Percentiles rank a stretch among this genome's conserved stretches.
Conservation (phyloP, 2,329 filamentous ascomycete genomes). For the Fusarium sp. region DNA sequence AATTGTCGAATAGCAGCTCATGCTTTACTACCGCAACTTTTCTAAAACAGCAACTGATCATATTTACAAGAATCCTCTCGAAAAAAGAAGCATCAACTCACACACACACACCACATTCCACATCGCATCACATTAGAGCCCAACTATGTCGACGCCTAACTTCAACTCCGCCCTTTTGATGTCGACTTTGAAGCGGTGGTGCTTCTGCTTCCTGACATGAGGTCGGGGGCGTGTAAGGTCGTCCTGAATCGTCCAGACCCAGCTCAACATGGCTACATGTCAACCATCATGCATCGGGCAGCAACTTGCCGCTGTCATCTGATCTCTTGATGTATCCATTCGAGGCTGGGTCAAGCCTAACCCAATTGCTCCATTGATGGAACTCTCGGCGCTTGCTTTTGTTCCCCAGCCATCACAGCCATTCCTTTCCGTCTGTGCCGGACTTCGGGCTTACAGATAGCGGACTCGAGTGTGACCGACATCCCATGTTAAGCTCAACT, state of each 20-base stretch:
- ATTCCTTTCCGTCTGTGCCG: conserved; percentile 20
- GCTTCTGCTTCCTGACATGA: background rate
- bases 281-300: conserved; percentile 25
- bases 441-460: conserved; percentile 4
- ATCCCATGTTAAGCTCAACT: conserved; percentile 21
- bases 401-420: background rate
- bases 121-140: conserved; percentile 9
- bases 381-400: conserved; percentile 3
- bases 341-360: conserved; percentile 1
- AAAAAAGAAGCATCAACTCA: conserved; percentile 9
- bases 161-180: conserved; percentile 12
- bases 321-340: conserved; percentile 7
- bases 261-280: conserved; percentile 6
- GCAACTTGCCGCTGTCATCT: conserved; percentile 24
- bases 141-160: conserved; percentile 32
- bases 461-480: conserved; percentile 15
- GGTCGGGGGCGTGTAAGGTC: conserved; percentile 3
- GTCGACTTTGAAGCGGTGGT: background rate
- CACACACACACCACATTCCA: background rate
- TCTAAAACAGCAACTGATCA: conserved; percentile 6
- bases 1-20: conserved; percentile 32
- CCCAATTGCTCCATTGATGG: conserved; percentile 1
- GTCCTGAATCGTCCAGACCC: background rate
- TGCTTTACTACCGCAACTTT: conserved; percentile 9
- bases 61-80: conserved; percentile 11